Conservation (phyloP, 257 asterid genomes). For the Nicotiana sylvestris region DNA sequence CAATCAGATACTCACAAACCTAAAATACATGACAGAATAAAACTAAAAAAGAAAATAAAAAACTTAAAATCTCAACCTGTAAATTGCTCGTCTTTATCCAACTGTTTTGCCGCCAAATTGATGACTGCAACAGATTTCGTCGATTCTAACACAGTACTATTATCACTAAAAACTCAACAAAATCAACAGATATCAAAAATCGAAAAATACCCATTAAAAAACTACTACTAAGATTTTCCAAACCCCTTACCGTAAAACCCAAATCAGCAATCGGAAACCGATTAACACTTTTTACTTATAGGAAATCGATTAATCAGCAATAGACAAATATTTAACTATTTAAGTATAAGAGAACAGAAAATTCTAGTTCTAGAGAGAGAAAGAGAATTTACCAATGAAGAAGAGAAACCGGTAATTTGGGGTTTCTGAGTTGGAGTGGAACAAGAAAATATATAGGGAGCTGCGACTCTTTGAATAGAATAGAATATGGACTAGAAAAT, state of each 20-base stretch:
- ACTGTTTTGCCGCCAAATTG: not conserved
- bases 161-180: slow-evolving; percentile 14
- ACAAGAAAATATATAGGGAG: not conserved
- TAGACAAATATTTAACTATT: not conserved
- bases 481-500: no score
- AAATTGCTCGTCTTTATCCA: not conserved
- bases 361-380: not conserved
- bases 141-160: slow-evolving; percentile 9
- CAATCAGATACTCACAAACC: not conserved
- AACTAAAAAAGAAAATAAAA: not conserved
- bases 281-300: not conserved
- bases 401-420: not conserved
- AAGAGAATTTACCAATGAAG: not conserved
- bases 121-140: not conserved
- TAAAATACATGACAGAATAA: not conserved
- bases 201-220: not conserved
- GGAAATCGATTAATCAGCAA: not conserved
- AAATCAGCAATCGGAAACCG: not conserved
- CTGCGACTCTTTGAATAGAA: no score
- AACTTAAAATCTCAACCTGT: slow-evolving; percentile 14
- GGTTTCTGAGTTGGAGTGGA: not conserved
- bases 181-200: not conserved
- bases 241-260: not conserved
- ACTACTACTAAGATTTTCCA: not conserved
- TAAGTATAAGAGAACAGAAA: not conserved